Evolutionary conservation across 2,329 filamentous ascomycete species (phyloP).

Genomic region (Pseudogymnoascus sp.): DNA sequence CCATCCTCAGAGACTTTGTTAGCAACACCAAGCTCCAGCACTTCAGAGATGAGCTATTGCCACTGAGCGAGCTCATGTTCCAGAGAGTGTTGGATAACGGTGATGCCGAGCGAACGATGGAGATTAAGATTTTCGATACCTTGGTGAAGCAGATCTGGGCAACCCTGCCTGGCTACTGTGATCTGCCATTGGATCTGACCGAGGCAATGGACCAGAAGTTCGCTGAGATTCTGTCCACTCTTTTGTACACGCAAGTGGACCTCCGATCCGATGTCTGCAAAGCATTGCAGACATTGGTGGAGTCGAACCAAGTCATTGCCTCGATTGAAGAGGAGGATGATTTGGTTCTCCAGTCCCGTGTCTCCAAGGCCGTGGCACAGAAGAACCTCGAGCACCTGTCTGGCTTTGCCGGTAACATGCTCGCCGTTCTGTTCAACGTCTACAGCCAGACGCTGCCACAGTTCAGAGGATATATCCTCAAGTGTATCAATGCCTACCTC

Average conservation of each 20-base stretch:
- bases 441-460: constrained; percentile 95
- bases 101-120: constrained; percentile 78
- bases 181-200: constrained; percentile 71
- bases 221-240: constrained; percentile 81
- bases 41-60: constrained; percentile 79
- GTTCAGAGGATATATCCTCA: constrained; percentile 80
- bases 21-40: constrained; percentile 81
- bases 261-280: constrained; percentile 81
- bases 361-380: constrained; percentile 65
- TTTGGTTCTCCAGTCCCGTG: constrained; percentile 66
- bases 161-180: constrained; percentile 86
- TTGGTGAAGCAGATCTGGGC: constrained; percentile 95
- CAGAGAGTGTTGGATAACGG: constrained; percentile 80
- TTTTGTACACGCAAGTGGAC: constrained; percentile 87
- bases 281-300: constrained; percentile 75
- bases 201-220: constrained; percentile 78
- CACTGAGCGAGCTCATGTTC: constrained; percentile 83
- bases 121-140: constrained; percentile 96
- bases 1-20: constrained; percentile 79
- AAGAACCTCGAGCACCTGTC: constrained; percentile 78
- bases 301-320: constrained; percentile 79
- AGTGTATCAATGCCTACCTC: constrained; percentile 90
- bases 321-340: constrained; percentile 58
- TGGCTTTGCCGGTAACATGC: constrained; percentile 73
- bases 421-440: constrained; percentile 97